phyloP scores from a whole-genome alignment of 495 filamentous ascomycete genomes.

The Tetracladium setigerum region DNA sequence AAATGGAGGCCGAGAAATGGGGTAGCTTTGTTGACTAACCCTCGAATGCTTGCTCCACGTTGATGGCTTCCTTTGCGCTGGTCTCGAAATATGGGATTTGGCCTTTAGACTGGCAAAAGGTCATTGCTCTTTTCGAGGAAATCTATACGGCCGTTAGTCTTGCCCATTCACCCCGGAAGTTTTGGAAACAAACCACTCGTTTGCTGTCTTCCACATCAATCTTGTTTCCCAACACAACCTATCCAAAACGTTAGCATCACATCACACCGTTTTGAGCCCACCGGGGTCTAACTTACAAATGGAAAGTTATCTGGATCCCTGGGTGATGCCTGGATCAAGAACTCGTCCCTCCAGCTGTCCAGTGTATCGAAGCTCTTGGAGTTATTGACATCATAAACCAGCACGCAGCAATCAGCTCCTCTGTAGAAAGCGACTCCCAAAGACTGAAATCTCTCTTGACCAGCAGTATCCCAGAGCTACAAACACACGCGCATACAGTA shows the following conservation, averaged over 20 bases:
- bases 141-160: conserved; percentile 43
- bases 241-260: conserved; percentile 4
- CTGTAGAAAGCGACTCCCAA: conserved; percentile 97
- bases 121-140: conserved; percentile 88
- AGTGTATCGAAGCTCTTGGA: conserved; percentile 98
- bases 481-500: conserved; percentile 13
- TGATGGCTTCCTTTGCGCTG: conserved; percentile 96
- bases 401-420: conserved; percentile 95
- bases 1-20: neutral
- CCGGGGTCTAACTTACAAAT: conserved; percentile 60
- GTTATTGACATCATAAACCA: conserved; percentile 99
- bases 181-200: conserved; percentile 57
- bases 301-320: conserved; percentile 96
- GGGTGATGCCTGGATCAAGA: conserved; percentile 93
- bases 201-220: conserved; percentile 97
- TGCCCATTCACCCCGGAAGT: neutral
- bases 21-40: conserved; percentile 41
- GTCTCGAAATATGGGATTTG: conserved; percentile 99
- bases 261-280: neutral
- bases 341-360: conserved; percentile 98
- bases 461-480: conserved; percentile 97
- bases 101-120: conserved; percentile 95
- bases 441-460: conserved; percentile 96
- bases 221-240: conserved; percentile 97
- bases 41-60: conserved; percentile 98